These are phyloP conservation scores for Lactarius evosmus DNA, from an alignment of 768 basidiomycete genomes.

Conservation along the genomic window DNA sequence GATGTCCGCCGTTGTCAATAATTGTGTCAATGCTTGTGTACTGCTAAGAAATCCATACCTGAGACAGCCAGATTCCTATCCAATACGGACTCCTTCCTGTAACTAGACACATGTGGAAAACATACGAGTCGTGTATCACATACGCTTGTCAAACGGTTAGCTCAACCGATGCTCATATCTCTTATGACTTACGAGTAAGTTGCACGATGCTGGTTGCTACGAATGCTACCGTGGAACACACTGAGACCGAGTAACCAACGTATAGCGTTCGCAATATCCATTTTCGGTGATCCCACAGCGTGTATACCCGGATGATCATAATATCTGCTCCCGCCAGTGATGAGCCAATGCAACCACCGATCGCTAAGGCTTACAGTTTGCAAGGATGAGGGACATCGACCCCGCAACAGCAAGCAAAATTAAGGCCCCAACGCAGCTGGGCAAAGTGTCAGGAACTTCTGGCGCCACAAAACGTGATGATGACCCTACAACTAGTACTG, in stretches of 20 bases:
- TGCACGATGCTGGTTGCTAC: slow-evolving; percentile 5
- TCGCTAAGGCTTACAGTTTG: slow-evolving; percentile 30
- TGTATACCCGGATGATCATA: slow-evolving; percentile 38
- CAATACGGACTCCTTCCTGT: slow-evolving; percentile 10
- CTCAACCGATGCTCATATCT: background rate
- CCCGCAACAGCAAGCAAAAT: slow-evolving; percentile 27
- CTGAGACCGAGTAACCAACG: slow-evolving; percentile 12
- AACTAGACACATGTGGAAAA: slow-evolving; percentile 25
- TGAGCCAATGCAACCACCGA: slow-evolving; percentile 9
- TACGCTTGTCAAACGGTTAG: slow-evolving; percentile 11
- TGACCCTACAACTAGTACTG: slow-evolving; percentile 6
- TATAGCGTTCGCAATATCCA: slow-evolving; percentile 21
- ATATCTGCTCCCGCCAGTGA: slow-evolving; percentile 36
- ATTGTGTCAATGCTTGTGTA: background rate
- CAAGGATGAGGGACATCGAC: slow-evolving; percentile 34
- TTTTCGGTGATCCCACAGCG: slow-evolving; percentile 39
- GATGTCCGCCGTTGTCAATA: background rate
- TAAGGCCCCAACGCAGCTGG: slow-evolving; percentile 15
- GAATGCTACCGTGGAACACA: slow-evolving; percentile 17
- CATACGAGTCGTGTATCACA: background rate
- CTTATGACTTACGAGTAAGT: slow-evolving; percentile 12
- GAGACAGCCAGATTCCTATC: slow-evolving; percentile 36
- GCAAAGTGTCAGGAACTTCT: slow-evolving; percentile 1
- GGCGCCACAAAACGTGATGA: background rate
- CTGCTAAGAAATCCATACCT: slow-evolving; percentile 30